These are phyloP conservation scores for Rhynchospora pubera DNA, from an alignment of 176 grass and related monocot species.

Conservation along the genomic window DNA sequence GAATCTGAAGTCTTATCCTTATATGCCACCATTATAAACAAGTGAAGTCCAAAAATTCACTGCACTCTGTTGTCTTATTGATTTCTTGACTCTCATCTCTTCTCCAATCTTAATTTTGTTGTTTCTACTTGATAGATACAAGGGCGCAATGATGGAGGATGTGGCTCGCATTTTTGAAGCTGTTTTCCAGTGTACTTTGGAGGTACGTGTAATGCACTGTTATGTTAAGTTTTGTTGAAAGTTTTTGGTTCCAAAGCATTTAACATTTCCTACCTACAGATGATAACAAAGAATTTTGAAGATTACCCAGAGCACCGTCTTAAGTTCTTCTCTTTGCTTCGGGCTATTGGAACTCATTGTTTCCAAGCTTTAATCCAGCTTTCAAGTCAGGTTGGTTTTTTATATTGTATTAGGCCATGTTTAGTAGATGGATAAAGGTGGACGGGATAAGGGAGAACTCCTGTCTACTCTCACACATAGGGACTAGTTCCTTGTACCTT, in stretches of 20 bases:
- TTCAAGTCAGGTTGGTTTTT: conserved; percentile 66
- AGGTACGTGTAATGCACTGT: conserved; percentile 39
- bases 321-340: conserved; percentile 92
- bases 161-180: conserved; percentile 91
- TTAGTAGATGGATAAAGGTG: neutral
- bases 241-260: neutral
- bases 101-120: conserved; percentile 12
- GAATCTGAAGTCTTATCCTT: conserved; percentile 98
- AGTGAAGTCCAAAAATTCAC: conserved; percentile 34
- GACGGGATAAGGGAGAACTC: neutral
- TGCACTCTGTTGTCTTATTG: neutral
- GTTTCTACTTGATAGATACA: conserved; percentile 54
- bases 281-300: conserved; percentile 99
- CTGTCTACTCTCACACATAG: neutral
- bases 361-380: conserved; percentile 97
- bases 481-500: neutral
- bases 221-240: neutral
- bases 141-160: conserved; percentile 85
- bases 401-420: neutral
- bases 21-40: conserved; percentile 97
- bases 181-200: conserved; percentile 97
- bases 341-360: conserved; percentile 95
- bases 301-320: conserved; percentile 99
- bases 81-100: neutral
- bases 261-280: conserved; percentile 38